Evolutionary conservation across 2,329 filamentous ascomycete genomes (phyloP), one percentile per base, ranked within the genome.

Genomic region (Colletotrichum sp.): DNA sequence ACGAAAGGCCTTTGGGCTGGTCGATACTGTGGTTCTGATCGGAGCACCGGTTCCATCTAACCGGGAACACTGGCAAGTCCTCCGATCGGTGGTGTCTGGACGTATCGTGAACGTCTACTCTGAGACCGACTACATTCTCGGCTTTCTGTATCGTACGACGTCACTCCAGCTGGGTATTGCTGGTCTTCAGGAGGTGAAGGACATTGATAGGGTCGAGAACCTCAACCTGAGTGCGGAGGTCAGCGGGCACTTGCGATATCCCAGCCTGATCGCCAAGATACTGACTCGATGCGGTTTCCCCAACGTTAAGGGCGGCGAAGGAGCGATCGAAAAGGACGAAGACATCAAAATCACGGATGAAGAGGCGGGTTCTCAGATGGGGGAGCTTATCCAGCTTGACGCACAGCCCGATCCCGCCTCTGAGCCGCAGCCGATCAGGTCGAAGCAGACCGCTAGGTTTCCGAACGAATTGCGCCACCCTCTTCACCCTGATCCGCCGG

Each of bases 21-120:
- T 99, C 26, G 96, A 98, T 80, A 93, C 92, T 18, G 95, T 95
- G 3, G 93, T 98, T 6, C 85, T 98, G 8, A 94, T 98, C 73
- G 96, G 96, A 4, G 90, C 95, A 0, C 95, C 96, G 0, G 92
- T 94, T 0, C 95, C 96, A 0, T 95, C 93, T 0, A 91, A 93
- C 60, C 85, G 90, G 1, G 89, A 89, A 2, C 92, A 95, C 79
- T 98, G 96, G 96, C 90, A 93, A 60, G 88, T 91, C 49, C 92
- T 98, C 79, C 92, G 95, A 34, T 92, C 91, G 60, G 95, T 96
- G 1, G 95, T 98, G 1, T 92, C 93, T 3, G 96, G 96, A 4
- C 91, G 94, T 73, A 89, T 98, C 9, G 94, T 98, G 80, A 98
- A 98, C 80, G 95, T 96, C 10, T 98, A 94, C 85, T 96, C 95